Evolutionary conservation across 192 early-diverging fungal genomes (phyloP).

Genomic region (Piromyces finnis): DNA sequence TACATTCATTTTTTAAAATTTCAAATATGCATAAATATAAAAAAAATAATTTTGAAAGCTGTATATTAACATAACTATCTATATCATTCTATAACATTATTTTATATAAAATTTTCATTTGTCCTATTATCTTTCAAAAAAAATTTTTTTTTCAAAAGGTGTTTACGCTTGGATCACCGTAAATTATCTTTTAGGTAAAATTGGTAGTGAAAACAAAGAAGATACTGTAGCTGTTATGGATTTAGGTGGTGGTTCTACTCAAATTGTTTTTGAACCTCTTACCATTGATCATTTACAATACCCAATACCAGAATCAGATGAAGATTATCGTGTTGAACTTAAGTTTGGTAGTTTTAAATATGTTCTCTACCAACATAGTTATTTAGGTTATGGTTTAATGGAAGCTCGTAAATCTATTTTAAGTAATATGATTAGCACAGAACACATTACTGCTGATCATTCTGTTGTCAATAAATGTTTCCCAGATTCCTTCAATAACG

Average conservation of each 20-base stretch:
- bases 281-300: too few relatives aligned
- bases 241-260: conserved; percentile 89
- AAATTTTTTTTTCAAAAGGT: conserved; percentile 9
- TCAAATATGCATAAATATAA: too few relatives aligned
- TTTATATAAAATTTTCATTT: too few relatives aligned
- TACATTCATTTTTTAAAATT: too few relatives aligned
- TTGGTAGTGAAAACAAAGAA: conserved; percentile 20
- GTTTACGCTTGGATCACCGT: conserved; percentile 97
- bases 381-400: conserved; percentile 80
- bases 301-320: conserved; percentile 21
- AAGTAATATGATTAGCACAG: too few relatives aligned
- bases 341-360: conserved; percentile 52
- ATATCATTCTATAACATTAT: too few relatives aligned
- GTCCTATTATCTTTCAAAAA: too few relatives aligned
- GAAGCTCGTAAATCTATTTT: conserved; percentile 42
- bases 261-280: conserved; percentile 88
- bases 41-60: too few relatives aligned
- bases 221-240: conserved; percentile 80
- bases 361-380: conserved; percentile 85
- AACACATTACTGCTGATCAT: too few relatives aligned
- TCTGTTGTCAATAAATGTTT: conserved; percentile 43
- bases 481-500: conserved; percentile 23
- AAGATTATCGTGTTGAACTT: conserved; percentile 47
- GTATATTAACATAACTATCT: too few relatives aligned
- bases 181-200: conserved; percentile 66